These are phyloP conservation scores for Castanea crenata DNA, from an alignment of 306 rosid genomes.

Conservation along the genomic window DNA sequence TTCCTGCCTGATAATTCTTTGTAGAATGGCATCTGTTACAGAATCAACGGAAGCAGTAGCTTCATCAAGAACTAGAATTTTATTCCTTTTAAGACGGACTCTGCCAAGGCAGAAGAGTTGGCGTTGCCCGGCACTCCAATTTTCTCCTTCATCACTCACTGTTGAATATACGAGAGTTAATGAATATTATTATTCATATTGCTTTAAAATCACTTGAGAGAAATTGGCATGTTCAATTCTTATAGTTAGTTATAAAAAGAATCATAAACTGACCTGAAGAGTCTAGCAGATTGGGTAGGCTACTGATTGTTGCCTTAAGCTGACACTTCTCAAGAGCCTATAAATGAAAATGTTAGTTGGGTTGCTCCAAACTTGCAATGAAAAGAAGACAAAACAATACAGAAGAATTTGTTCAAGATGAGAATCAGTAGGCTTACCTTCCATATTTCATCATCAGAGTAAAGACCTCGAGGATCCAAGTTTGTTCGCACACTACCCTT, in stretches of 20 bases:
- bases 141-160: constrained; percentile 74
- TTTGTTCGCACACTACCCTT: constrained; percentile 48
- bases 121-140: constrained; percentile 73
- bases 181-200: background rate
- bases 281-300: constrained; percentile 57
- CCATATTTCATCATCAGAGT: constrained; percentile 60
- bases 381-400: no score
- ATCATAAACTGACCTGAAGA: constrained; percentile 50
- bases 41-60: constrained; percentile 84
- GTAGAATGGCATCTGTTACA: constrained; percentile 63
- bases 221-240: no score
- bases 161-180: background rate
- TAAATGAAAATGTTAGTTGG: background rate
- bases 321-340: constrained; percentile 81
- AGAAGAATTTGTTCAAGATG: background rate
- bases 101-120: constrained; percentile 74
- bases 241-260: no score
- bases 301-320: constrained; percentile 54
- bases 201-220: background rate
- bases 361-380: no score
- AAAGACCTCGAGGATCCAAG: constrained; percentile 55
- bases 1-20: constrained; percentile 59
- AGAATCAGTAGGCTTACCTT: constrained; percentile 25
- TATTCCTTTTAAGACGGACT: constrained; percentile 64
- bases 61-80: constrained; percentile 75